A percentile compares a stretch with the other conserved stretches of the same genome.
These are phyloP conservation scores for Geotrichum phurueaensis DNA, from an alignment of 1,139 yeast genomes.

Conservation along the genomic window DNA sequence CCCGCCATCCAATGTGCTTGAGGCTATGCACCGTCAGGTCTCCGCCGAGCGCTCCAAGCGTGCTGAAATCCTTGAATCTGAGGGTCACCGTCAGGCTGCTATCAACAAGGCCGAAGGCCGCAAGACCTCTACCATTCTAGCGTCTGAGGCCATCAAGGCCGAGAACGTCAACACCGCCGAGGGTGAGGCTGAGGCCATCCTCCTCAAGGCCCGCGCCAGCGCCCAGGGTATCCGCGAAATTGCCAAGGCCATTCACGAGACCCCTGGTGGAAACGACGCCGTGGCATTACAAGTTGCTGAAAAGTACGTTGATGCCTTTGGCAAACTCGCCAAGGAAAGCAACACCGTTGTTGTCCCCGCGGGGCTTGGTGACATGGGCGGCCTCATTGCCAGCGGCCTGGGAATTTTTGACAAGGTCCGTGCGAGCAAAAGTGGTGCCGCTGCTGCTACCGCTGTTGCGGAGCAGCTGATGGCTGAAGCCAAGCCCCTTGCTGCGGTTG, in stretches of 20 bases:
- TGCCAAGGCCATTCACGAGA: conserved; percentile 59
- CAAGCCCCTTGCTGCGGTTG: not conserved
- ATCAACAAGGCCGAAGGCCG: conserved; percentile 83
- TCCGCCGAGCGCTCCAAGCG: conserved; percentile 80
- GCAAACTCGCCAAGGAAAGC: conserved; percentile 74
- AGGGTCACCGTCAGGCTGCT: conserved; percentile 71
- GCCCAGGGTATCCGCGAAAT: conserved; percentile 62
- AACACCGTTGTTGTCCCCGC: conserved; percentile 76
- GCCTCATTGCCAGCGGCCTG: conserved; percentile 71
- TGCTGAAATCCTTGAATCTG: conserved; percentile 81
- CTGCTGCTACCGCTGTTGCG: not conserved
- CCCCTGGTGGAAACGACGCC: conserved; percentile 71
- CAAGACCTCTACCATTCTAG: conserved; percentile 59
- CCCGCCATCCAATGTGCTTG: conserved; percentile 81
- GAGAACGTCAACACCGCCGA: conserved; percentile 59
- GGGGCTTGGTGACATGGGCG: conserved; percentile 66
- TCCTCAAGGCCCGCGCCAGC: conserved; percentile 67
- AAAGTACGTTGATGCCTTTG: conserved; percentile 75
- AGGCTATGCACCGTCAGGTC: conserved; percentile 88
- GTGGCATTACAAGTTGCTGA: conserved; percentile 77
- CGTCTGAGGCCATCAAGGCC: conserved; percentile 62
- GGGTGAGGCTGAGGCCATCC: conserved; percentile 66
- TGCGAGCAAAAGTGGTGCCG: not conserved
- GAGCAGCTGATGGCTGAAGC: not conserved
- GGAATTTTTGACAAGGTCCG: conserved; percentile 58